Conservation (phyloP, 2,329 filamentous ascomycete genomes). For the Colletotrichum gloeosporioides region DNA sequence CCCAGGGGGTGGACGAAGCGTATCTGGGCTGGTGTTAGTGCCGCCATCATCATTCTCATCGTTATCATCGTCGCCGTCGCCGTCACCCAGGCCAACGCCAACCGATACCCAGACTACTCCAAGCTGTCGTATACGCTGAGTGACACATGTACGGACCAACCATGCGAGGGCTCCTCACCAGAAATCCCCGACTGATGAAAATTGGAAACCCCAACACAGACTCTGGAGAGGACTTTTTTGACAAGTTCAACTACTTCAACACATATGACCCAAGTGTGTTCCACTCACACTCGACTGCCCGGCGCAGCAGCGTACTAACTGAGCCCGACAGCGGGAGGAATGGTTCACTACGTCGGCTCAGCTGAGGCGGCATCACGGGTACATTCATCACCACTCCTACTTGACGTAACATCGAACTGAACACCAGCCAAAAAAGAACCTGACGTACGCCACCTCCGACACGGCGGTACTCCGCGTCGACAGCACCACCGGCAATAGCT, state of each 20-base stretch:
- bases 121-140: conserved; percentile 50
- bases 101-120: conserved; percentile 54
- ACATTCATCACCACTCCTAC: conserved; percentile 23
- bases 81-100: conserved; percentile 43
- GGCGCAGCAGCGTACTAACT: not conserved
- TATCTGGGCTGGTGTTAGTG: conserved; percentile 50
- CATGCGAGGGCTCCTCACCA: not conserved
- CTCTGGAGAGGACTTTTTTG: conserved; percentile 55
- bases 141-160: conserved; percentile 50
- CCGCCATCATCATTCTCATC: conserved; percentile 49
- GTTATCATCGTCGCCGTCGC: conserved; percentile 53
- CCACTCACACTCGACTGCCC: not conserved
- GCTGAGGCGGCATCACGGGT: conserved; percentile 47
- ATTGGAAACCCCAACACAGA: conserved; percentile 36
- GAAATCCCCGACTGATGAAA: conserved; percentile 1
- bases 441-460: conserved; percentile 60
- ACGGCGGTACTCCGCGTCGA: conserved; percentile 67
- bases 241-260: conserved; percentile 59
- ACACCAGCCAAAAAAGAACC: conserved; percentile 50
- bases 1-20: conserved; percentile 59
- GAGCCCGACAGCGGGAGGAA: conserved; percentile 43
- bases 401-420: not conserved
- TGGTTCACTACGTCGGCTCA: conserved; percentile 58
- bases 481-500: conserved; percentile 55
- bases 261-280: conserved; percentile 53